These are phyloP conservation scores for Breynia disticha DNA, from an alignment of 441 rosid genomes.

Conservation along the genomic window DNA sequence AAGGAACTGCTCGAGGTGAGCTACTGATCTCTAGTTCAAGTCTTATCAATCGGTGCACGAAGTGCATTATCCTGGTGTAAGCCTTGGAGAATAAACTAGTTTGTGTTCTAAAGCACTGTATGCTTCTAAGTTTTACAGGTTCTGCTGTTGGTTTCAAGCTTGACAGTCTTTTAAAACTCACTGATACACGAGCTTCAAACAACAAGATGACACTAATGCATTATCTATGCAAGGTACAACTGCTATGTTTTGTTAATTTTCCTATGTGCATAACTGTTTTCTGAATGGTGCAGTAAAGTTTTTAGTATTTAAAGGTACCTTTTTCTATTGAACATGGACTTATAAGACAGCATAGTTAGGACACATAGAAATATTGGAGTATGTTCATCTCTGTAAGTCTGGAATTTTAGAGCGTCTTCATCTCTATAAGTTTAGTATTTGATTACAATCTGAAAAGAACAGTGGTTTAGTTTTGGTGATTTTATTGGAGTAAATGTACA, in stretches of 20 bases:
- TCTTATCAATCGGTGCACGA: too few relatives aligned
- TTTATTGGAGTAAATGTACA: too few relatives aligned
- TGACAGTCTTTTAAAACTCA: constrained; percentile 90
- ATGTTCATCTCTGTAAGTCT: constrained; percentile 4
- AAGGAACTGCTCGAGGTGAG: constrained; percentile 98
- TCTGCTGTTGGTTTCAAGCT: constrained; percentile 97
- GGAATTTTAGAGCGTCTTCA: background rate
- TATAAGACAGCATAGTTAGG: background rate
- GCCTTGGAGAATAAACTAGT: too few relatives aligned
- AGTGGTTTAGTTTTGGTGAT: constrained; percentile 1
- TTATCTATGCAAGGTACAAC: constrained; percentile 85
- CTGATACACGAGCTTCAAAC: constrained; percentile 86
- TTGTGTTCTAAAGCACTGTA: background rate
- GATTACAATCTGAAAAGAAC: background rate
- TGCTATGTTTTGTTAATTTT: background rate
- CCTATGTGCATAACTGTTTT: too few relatives aligned
- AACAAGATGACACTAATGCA: constrained; percentile 98
- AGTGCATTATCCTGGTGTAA: too few relatives aligned
- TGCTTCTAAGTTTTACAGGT: constrained; percentile 42
- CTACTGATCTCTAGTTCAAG: background rate
- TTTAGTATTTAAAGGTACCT: background rate
- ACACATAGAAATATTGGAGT: background rate
- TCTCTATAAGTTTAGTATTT: constrained; percentile 7
- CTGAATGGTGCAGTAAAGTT: background rate
- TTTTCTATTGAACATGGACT: background rate